A percentile compares a stretch with the other conserved stretches of the same genome.
These are phyloP conservation scores for Blastomyces silverae DNA, from an alignment of 2,329 filamentous ascomycete species.

Conservation along the genomic window DNA sequence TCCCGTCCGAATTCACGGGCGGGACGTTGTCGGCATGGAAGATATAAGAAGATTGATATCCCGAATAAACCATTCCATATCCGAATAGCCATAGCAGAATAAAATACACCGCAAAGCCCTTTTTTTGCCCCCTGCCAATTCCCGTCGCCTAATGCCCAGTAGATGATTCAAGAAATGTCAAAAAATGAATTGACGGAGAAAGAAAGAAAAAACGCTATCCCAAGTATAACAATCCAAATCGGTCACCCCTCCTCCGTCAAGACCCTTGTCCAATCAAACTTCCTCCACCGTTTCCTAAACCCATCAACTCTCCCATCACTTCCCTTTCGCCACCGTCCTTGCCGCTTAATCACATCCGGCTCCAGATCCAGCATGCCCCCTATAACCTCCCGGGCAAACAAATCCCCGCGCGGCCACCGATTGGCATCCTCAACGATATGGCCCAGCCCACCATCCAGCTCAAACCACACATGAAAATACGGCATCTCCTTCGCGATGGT, in stretches of 20 bases:
- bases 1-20: not conserved
- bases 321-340: constrained; percentile 72
- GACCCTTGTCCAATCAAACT: constrained; percentile 81
- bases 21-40: not conserved
- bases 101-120: not conserved
- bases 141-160: not conserved
- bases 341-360: constrained; percentile 77
- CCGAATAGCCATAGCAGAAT: not conserved
- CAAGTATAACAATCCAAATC: not conserved
- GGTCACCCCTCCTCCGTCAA: constrained; percentile 48
- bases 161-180: not conserved
- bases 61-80: not conserved
- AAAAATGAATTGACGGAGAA: not conserved
- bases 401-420: constrained; percentile 80
- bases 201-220: not conserved
- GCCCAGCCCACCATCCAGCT: constrained; percentile 81
- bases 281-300: constrained; percentile 79
- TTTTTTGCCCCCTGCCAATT: not conserved
- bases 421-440: constrained; percentile 84
- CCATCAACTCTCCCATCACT: constrained; percentile 61
- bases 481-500: constrained; percentile 91
- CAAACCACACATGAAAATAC: constrained; percentile 97
- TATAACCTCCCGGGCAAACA: constrained; percentile 86
- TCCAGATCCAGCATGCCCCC: constrained; percentile 85
- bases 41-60: not conserved